These are phyloP conservation scores for Colletotrichum godetiae DNA, from an alignment of 2,329 filamentous ascomycete species.

Conservation along the genomic window DNA sequence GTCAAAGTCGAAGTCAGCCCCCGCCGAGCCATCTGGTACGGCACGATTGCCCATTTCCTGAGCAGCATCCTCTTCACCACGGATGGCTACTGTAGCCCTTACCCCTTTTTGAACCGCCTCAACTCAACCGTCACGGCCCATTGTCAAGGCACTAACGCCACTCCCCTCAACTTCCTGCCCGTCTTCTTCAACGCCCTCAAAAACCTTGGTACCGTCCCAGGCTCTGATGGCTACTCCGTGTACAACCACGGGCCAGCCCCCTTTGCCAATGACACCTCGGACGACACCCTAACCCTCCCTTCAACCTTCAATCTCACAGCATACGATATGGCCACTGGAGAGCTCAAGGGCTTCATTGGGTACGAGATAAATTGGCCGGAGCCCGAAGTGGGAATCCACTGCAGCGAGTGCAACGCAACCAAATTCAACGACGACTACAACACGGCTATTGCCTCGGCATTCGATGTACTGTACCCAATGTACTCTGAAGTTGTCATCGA, in stretches of 20 bases:
- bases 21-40: slow-evolving; percentile 27
- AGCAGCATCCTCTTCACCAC: slow-evolving; percentile 27
- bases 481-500: slow-evolving; percentile 32
- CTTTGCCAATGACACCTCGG: slow-evolving; percentile 32
- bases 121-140: slow-evolving; percentile 33
- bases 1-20: slow-evolving; percentile 26
- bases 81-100: slow-evolving; percentile 28
- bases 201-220: slow-evolving; percentile 32
- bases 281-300: slow-evolving; percentile 30
- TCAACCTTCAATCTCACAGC: slow-evolving; percentile 27
- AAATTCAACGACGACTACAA: slow-evolving; percentile 30
- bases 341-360: slow-evolving; percentile 30
- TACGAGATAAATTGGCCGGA: slow-evolving; percentile 27
- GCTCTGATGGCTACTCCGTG: slow-evolving; percentile 21
- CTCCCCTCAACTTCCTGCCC: slow-evolving; percentile 30
- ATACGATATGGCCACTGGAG: slow-evolving; percentile 15
- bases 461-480: slow-evolving; percentile 28
- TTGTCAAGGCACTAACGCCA: slow-evolving; percentile 22
- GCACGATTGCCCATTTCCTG: slow-evolving; percentile 27
- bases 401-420: slow-evolving; percentile 30
- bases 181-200: slow-evolving; percentile 32
- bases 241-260: slow-evolving; percentile 12
- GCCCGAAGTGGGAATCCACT: slow-evolving; percentile 17
- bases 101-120: slow-evolving; percentile 23
- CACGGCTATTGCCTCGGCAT: slow-evolving; percentile 28